Base-by-base conservation (phyloP, 257 asterid species). In the Penstemon newberryi region DNA sequence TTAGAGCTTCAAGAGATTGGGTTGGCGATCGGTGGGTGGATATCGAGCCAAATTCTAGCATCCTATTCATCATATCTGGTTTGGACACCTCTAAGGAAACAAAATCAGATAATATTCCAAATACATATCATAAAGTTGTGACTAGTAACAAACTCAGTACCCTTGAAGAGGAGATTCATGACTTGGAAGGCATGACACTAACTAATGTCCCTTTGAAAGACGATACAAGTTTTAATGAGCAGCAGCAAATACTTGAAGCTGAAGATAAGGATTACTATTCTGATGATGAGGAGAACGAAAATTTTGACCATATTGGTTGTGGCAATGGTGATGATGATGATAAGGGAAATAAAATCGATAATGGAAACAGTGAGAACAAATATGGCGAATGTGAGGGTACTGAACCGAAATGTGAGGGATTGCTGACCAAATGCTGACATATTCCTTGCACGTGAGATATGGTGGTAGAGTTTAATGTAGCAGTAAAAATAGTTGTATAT, bases 1-100 rank as follows among this genome's bases (percentile, higher is more conserved):
- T 90, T 10, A 83, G 98, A 79, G 78, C 80, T 70, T 91, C 99
- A 51, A 82, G 87, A 72, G 99, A 94, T 55, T 94, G 99, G 99
- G 79, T 87, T 47, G 94, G 89, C 55, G 89, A 83, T 55, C 78
- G 62, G 12, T 94, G 99, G 99, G 90, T 84, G 65, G 90, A 89
- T 75, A 67, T 91, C 4, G 84, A 87, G 72, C 84, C 84, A 60
- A 86, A 87, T 57, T 87, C 88, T 9, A 76, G 86, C 42, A 78
- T 93, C 67, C 84, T 85, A 19, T 65, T 78, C 70, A 25, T 77
- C 76, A 63, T 90, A 75, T 82, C 94, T 58, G 70, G 85, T 41
- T 70, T 81, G 18, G 66, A 81, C 57, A 52, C 60, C 63, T 60
- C 78, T 33, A 76, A 75, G 73, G 96, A 83, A 66, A 73, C 70